Conservation (phyloP, 164 flowering plant genomes). For the Magnolia sinica region DNA sequence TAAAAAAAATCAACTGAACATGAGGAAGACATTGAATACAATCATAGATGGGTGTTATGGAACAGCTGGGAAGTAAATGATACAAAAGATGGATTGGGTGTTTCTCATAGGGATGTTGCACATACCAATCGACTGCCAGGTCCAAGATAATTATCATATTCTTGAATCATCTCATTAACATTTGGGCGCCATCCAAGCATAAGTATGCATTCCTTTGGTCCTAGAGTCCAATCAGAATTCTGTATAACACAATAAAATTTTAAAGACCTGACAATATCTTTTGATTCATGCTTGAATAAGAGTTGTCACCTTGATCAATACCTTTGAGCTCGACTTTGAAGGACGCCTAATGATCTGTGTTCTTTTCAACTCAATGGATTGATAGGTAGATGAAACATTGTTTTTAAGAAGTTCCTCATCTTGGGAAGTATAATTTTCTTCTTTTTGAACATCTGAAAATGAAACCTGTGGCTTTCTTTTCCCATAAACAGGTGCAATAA, state of each 20-base stretch:
- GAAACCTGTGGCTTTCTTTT: constrained; percentile 36
- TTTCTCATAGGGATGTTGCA: constrained; percentile 3
- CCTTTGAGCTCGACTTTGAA: constrained; percentile 68
- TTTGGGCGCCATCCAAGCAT: constrained; percentile 96
- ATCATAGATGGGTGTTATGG: neutral
- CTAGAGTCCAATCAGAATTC: constrained; percentile 70
- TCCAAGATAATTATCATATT: constrained; percentile 95
- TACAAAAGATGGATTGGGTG: neutral
- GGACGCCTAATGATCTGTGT: constrained; percentile 57
- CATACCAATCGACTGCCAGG: constrained; percentile 91
- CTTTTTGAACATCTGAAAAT: constrained; percentile 30
- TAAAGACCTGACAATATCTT: neutral
- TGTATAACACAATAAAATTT: constrained; percentile 24
- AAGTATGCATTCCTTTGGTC: constrained; percentile 85
- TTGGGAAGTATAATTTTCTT: constrained; percentile 24
- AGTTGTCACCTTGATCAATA: constrained; percentile 12
- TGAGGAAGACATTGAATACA: neutral
- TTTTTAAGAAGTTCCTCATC: constrained; percentile 24
- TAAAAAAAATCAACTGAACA: neutral
- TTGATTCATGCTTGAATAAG: neutral
- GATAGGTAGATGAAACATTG: constrained; percentile 17
- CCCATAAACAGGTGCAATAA: constrained; percentile 67
- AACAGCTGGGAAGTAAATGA: neutral
- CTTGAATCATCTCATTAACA: constrained; percentile 85
- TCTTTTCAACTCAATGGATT: constrained; percentile 33